Conservation (phyloP, 1,139 yeast species). For the Yamadazyma siamensis region DNA sequence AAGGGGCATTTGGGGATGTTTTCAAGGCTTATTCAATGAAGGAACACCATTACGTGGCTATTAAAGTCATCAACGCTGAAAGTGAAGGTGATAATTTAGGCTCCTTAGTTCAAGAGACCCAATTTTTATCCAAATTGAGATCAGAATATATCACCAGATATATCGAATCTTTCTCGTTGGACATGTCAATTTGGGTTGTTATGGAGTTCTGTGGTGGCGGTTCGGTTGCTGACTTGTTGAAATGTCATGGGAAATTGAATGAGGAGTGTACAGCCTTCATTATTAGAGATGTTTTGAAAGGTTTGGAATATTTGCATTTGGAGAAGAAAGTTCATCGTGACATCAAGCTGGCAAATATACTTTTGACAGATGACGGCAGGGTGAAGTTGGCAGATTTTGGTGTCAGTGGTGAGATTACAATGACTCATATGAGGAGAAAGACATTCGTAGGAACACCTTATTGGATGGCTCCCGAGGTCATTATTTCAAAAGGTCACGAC, state of each 20-base stretch:
- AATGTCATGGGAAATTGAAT: slow-evolving; percentile 45
- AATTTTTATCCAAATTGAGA: slow-evolving; percentile 60
- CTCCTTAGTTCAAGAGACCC: slow-evolving; percentile 69
- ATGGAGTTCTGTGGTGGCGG: slow-evolving; percentile 96
- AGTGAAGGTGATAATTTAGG: slow-evolving; percentile 67
- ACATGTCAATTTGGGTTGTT: slow-evolving; percentile 74
- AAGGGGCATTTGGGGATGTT: slow-evolving; percentile 87
- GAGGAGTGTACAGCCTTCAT: slow-evolving; percentile 62
- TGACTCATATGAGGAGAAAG: slow-evolving; percentile 53
- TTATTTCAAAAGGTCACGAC: slow-evolving; percentile 56
- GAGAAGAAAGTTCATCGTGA: slow-evolving; percentile 80
- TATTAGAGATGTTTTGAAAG: slow-evolving; percentile 56
- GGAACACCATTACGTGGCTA: slow-evolving; percentile 53
- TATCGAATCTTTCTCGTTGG: slow-evolving; percentile 58
- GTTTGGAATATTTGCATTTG: slow-evolving; percentile 68
- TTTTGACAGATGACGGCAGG: slow-evolving; percentile 58
- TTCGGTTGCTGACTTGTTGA: slow-evolving; percentile 73
- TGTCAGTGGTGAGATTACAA: slow-evolving; percentile 75
- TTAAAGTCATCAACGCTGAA: slow-evolving; percentile 76
- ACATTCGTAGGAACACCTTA: slow-evolving; percentile 89
- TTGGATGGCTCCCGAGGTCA: slow-evolving; percentile 95
- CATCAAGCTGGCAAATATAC: slow-evolving; percentile 78
- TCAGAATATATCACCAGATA: slow-evolving; percentile 67
- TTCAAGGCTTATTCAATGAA: slow-evolving; percentile 52
- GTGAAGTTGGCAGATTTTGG: slow-evolving; percentile 86